Evolutionary conservation across 2,329 filamentous ascomycete species (phyloP).

Genomic region (Incumbomyces lentus): DNA sequence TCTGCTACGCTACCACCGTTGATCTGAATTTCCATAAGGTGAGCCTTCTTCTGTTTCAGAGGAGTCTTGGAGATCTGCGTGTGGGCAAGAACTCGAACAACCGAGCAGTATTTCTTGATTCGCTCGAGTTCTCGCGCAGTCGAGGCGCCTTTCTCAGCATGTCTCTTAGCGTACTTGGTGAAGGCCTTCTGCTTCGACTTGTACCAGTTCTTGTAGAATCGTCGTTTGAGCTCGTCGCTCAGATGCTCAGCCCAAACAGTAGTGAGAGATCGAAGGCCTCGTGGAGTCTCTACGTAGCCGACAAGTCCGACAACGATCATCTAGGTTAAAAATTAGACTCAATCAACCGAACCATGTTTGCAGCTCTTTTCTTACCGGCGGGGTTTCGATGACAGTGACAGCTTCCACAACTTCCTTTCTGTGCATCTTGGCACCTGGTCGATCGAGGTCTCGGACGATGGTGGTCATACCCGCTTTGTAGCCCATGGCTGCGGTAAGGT

Average conservation of each 20-base stretch:
- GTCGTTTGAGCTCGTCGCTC: slow-evolving; percentile 95
- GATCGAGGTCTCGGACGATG: slow-evolving; percentile 97
- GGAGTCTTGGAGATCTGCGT: slow-evolving; percentile 98
- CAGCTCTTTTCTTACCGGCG: slow-evolving; percentile 61
- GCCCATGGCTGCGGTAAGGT: slow-evolving; percentile 95
- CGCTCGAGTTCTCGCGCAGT: slow-evolving; percentile 97
- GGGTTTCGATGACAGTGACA: slow-evolving; percentile 79
- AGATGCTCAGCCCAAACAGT: slow-evolving; percentile 99
- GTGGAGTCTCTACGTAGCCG: slow-evolving; percentile 99
- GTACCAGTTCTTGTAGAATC: slow-evolving; percentile 99
- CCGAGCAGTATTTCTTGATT: slow-evolving; percentile 99
- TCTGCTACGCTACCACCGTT: slow-evolving; percentile 93
- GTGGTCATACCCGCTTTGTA: slow-evolving; percentile 99
- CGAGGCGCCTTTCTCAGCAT: slow-evolving; percentile 85
- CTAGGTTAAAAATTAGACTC: slow-evolving; percentile 49
- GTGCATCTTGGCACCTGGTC: slow-evolving; percentile 98
- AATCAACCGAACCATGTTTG: slow-evolving; percentile 41
- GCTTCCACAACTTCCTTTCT: slow-evolving; percentile 97
- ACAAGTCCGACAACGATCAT: slow-evolving; percentile 99
- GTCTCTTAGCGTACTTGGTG: slow-evolving; percentile 99
- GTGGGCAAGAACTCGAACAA: slow-evolving; percentile 98
- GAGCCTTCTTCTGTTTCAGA: slow-evolving; percentile 99
- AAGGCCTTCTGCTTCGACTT: slow-evolving; percentile 99
- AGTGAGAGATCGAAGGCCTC: slow-evolving; percentile 96
- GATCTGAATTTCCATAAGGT: slow-evolving; percentile 99